These are phyloP conservation scores for Boletus subcaerulescens DNA, from an alignment of 768 basidiomycete species.

Conservation along the genomic window DNA sequence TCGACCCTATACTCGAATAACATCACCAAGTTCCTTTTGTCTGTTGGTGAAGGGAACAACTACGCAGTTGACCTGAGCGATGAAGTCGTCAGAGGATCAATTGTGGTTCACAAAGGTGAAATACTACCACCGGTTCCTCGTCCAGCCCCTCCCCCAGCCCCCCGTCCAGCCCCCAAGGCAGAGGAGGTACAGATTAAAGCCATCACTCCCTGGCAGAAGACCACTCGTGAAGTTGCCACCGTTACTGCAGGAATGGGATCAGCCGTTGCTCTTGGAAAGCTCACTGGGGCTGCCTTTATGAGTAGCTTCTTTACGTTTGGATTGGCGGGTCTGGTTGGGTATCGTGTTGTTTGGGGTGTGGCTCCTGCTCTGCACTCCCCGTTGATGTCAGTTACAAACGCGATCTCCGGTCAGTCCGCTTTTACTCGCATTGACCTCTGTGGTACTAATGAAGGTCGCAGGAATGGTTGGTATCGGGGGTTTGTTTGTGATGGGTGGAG, in stretches of 20 bases:
- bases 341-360: conserved; percentile 88
- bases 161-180: conserved; percentile 50
- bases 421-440: conserved; percentile 6
- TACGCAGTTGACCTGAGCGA: conserved; percentile 73
- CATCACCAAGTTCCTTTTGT: conserved; percentile 84
- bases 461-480: conserved; percentile 82
- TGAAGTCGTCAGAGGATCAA: conserved; percentile 80
- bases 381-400: conserved; percentile 88
- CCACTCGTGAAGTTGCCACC: conserved; percentile 66
- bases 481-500: conserved; percentile 88
- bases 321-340: conserved; percentile 81
- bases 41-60: conserved; percentile 61
- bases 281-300: conserved; percentile 83
- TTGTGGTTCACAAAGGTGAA: conserved; percentile 68
- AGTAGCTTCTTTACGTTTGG: conserved; percentile 87
- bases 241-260: conserved; percentile 78
- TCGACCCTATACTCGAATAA: conserved; percentile 91
- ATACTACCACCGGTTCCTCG: conserved; percentile 67
- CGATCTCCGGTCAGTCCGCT: conserved; percentile 63
- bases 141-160: conserved; percentile 58
- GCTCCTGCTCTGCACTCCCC: conserved; percentile 86
- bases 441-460: conserved; percentile 13
- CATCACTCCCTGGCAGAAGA: conserved; percentile 86
- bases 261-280: conserved; percentile 68
- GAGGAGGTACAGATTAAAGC: conserved; percentile 46